Evolutionary conservation across 805 yeast species (phyloP).

Genomic region (Nakazawaea pomicola): DNA sequence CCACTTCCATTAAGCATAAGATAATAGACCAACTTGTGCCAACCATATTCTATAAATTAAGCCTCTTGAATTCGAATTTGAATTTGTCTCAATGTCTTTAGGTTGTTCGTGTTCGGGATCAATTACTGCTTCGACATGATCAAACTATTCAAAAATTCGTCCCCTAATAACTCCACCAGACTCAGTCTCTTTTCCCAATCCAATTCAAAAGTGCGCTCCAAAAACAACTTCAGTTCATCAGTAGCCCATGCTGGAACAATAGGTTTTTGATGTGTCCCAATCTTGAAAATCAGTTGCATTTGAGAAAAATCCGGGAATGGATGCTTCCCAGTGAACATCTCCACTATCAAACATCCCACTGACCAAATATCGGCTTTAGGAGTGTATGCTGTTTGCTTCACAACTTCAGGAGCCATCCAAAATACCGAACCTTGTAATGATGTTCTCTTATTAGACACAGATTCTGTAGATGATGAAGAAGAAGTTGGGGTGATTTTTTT

Average conservation of each 20-base stretch:
- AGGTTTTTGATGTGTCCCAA: conserved; percentile 84
- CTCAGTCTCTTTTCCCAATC: conserved; percentile 71
- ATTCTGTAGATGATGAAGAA: conserved; percentile 24
- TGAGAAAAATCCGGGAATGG: conserved; percentile 94
- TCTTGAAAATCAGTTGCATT: conserved; percentile 94
- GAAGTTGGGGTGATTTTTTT: conserved; percentile 38
- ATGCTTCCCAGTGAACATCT: conserved; percentile 93
- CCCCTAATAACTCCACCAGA: conserved; percentile 64
- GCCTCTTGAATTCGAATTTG: too few relatives aligned
- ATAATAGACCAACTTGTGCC: too few relatives aligned
- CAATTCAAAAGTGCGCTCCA: conserved; percentile 62
- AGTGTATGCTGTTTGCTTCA: conserved; percentile 86
- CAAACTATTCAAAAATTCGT: conserved; percentile 52
- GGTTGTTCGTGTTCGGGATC: too few relatives aligned
- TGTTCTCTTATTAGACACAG: conserved; percentile 51
- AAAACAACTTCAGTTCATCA: conserved; percentile 60
- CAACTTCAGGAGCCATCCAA: conserved; percentile 99
- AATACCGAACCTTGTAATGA: conserved; percentile 92
- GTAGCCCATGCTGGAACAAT: conserved; percentile 73
- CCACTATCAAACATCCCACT: conserved; percentile 88
- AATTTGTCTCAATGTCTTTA: too few relatives aligned
- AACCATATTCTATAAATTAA: too few relatives aligned
- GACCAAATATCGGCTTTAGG: conserved; percentile 97
- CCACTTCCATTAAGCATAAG: too few relatives aligned
- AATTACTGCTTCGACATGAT: conserved; percentile 31